Percentiles rank a stretch among this genome's conserved stretches.
phyloP scores from a whole-genome alignment of 225 moss, liverwort and hornwort genomes.

The Thuidium tamariscinum region DNA sequence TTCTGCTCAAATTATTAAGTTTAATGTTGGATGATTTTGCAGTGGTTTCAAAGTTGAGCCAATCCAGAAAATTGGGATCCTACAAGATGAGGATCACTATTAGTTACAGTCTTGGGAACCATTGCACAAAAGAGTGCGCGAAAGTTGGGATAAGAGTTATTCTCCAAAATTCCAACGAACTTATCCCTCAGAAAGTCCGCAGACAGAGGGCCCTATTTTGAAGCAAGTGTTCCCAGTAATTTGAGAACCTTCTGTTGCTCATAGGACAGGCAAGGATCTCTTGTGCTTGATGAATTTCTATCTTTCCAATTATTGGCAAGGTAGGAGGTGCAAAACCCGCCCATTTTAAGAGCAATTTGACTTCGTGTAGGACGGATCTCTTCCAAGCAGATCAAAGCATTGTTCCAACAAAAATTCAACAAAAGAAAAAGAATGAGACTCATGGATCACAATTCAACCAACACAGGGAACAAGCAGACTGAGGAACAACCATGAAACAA shows the following conservation, averaged over 20 bases:
- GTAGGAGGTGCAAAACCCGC: not conserved
- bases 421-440: too few relatives aligned
- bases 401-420: not conserved
- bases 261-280: not conserved
- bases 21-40: accelerated
- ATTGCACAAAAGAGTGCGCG: not conserved
- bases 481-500: too few relatives aligned
- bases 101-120: not conserved
- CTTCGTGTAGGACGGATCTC: not conserved
- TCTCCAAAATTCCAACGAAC: not conserved
- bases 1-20: too few relatives aligned
- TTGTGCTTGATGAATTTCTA: not conserved
- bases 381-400: not conserved
- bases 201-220: not conserved
- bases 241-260: not conserved
- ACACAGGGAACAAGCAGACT: too few relatives aligned
- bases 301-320: not conserved
- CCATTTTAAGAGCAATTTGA: not conserved
- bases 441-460: not conserved
- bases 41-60: not conserved
- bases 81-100: not conserved
- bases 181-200: not conserved
- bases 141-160: not conserved
- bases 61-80: not conserved
- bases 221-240: not conserved